phyloP scores from a whole-genome alignment of 169 alveolate species.

The Plasmodium sp. region DNA sequence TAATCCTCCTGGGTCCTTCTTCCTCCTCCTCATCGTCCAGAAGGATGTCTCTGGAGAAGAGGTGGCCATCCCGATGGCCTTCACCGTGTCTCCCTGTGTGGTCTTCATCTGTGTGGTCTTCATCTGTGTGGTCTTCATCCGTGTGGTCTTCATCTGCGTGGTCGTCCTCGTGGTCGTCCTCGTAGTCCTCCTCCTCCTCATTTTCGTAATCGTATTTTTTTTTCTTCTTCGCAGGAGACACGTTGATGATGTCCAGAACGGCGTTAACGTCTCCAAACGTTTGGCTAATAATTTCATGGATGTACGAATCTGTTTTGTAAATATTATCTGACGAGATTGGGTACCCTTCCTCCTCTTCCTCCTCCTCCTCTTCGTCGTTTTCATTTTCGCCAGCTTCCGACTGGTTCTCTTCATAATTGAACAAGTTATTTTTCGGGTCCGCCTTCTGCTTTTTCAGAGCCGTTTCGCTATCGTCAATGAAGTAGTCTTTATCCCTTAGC shows the following conservation, averaged over 20 bases:
- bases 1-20: background rate
- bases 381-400: conserved; percentile 30
- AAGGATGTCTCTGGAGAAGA: conserved; percentile 8
- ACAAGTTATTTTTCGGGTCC: conserved; percentile 12
- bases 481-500: conserved; percentile 35
- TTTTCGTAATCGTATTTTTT: conserved; percentile 73
- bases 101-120: background rate
- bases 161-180: background rate
- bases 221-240: conserved; percentile 45
- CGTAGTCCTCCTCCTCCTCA: conserved; percentile 44
- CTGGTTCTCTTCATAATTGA: conserved; percentile 39
- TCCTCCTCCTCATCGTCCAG: conserved; percentile 16
- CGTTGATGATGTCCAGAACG: conserved; percentile 57
- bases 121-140: background rate
- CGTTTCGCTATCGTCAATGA: conserved; percentile 68
- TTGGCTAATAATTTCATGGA: conserved; percentile 52
- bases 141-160: background rate
- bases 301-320: conserved; percentile 31
- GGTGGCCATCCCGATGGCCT: background rate
- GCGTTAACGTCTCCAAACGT: conserved; percentile 72
- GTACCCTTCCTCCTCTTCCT: conserved; percentile 27
- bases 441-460: conserved; percentile 25
- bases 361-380: conserved; percentile 3
- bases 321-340: conserved; percentile 14
- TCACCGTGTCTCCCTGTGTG: background rate